phyloP scores from a whole-genome alignment of 345 rosid species.

The Odontarrhena argentea region DNA sequence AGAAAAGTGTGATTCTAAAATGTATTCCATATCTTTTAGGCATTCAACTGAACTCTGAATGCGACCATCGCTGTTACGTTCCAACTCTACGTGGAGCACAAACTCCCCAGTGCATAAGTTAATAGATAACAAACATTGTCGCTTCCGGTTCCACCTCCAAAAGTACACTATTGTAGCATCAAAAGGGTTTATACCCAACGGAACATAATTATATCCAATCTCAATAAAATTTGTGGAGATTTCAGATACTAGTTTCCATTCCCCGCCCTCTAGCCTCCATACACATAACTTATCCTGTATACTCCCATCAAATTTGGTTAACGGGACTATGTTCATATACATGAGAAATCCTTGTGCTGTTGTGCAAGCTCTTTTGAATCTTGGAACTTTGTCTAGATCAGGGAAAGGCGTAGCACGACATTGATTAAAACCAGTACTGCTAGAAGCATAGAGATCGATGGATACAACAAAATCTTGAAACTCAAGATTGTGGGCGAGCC shows the following conservation, averaged over 20 bases:
- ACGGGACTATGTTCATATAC: slow-evolving; percentile 12
- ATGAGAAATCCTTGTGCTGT: slow-evolving; percentile 12
- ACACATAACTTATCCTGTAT: slow-evolving; percentile 14
- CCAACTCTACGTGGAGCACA: neutral
- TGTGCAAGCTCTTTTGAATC: neutral
- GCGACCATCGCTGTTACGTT: neutral
- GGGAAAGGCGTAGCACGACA: slow-evolving; percentile 1
- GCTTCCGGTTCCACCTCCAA: neutral
- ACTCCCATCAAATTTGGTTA: neutral
- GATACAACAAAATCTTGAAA: slow-evolving; percentile 14
- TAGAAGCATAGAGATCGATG: neutral
- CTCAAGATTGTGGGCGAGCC: neutral
- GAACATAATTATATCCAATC: neutral
- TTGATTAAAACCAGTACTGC: neutral
- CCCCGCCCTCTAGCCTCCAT: slow-evolving; percentile 2
- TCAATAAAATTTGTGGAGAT: neutral
- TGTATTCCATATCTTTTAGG: neutral
- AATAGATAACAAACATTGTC: neutral
- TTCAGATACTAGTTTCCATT: slow-evolving; percentile 1
- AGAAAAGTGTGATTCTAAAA: neutral
- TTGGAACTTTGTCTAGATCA: neutral
- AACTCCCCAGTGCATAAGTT: neutral
- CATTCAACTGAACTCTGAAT: neutral
- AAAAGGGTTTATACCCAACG: slow-evolving; percentile 8
- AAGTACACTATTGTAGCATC: neutral